A percentile compares a stretch with the other conserved stretches of the same genome.
These are phyloP conservation scores for Rubia balearica DNA, from an alignment of 305 asterid species.

Conservation along the genomic window DNA sequence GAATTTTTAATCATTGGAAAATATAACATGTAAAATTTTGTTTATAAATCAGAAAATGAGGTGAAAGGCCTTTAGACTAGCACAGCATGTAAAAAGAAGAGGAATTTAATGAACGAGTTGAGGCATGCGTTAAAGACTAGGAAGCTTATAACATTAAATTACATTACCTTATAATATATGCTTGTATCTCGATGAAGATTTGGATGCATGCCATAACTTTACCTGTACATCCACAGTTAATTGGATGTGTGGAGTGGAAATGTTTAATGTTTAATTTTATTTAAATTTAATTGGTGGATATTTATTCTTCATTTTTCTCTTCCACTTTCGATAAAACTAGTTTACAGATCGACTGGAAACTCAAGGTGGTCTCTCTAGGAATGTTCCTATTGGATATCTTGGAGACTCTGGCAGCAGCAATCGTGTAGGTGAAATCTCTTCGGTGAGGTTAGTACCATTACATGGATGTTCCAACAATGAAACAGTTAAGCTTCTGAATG, in stretches of 20 bases:
- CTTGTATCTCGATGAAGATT: neutral
- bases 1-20: too few relatives aligned
- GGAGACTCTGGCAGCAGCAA: constrained; percentile 43
- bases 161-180: neutral
- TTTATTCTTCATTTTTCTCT: neutral
- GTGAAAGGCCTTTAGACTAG: neutral
- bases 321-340: constrained; percentile 12
- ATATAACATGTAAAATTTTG: too few relatives aligned
- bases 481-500: constrained; percentile 56
- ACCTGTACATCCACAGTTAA: neutral
- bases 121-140: neutral
- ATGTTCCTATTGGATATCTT: constrained; percentile 35
- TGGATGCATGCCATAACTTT: neutral
- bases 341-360: constrained; percentile 49
- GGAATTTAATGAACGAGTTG: neutral
- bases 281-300: neutral
- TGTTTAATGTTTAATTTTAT: neutral
- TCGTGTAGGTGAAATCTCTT: constrained; percentile 35
- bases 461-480: constrained; percentile 64
- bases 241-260: neutral
- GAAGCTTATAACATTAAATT: neutral
- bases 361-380: constrained; percentile 35
- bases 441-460: constrained; percentile 44
- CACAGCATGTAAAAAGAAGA: neutral
- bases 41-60: neutral